Evolutionary conservation across 306 rosid species (phyloP).

Genomic region (Dryas drummondii): DNA sequence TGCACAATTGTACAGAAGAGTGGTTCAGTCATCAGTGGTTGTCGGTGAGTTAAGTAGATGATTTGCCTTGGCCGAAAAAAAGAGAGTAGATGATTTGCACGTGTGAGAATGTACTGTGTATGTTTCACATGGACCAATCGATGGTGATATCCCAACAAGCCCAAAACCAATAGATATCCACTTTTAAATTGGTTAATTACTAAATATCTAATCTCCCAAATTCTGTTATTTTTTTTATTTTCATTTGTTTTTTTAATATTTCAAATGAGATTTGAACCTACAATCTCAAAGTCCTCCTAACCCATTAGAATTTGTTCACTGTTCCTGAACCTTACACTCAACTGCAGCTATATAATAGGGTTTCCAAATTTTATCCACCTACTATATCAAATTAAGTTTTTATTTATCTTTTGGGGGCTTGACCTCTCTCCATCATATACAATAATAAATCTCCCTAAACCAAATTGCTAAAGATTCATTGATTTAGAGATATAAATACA

Average conservation of each 20-base stretch:
- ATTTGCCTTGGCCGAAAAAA: too few species aligned
- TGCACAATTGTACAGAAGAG: too few species aligned
- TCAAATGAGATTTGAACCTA: too few species aligned
- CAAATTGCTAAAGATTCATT: not conserved
- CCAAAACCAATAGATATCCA: conserved; percentile 24
- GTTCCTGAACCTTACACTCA: conserved; percentile 17
- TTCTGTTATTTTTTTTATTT: not conserved
- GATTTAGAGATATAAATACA: conserved; percentile 18
- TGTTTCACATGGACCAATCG: conserved; percentile 41
- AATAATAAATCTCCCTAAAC: not conserved
- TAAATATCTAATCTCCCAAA: too few species aligned
- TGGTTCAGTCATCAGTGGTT: too few species aligned
- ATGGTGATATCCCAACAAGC: conserved; percentile 50
- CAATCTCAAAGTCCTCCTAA: not conserved
- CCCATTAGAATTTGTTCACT: conserved; percentile 16
- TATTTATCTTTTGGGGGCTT: not conserved
- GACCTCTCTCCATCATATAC: not conserved
- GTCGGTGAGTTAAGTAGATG: too few species aligned
- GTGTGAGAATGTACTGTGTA: too few species aligned
- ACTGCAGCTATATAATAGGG: not conserved
- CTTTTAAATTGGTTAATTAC: not conserved
- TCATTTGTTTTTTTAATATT: not conserved
- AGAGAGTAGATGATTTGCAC: too few species aligned
- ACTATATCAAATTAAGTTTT: not conserved
- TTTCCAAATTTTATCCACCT: conserved; percentile 14